Evolutionary conservation across 768 basidiomycete species (phyloP), one percentile per base, ranked within the genome.

Genomic region (Panaeolus papilionaceus): DNA sequence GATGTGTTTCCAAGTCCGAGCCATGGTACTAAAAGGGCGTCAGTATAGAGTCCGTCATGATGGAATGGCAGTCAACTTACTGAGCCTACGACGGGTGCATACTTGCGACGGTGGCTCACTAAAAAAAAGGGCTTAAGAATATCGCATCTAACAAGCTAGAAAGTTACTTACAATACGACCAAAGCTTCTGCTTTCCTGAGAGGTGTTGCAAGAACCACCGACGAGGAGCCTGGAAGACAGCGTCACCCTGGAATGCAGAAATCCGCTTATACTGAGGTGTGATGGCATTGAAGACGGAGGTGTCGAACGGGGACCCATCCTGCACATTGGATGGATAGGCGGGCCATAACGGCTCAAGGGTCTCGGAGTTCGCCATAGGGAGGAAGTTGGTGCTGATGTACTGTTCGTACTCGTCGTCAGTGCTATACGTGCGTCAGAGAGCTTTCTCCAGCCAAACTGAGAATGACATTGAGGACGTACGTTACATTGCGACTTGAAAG

Each of bases 201-300:
- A 71, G 69, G 33, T 76, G 65, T 47, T 82, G 71, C 42, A 87
- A 71, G 70, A 88, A 83, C 74, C 84, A 83, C 11, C 85, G 72
- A 26, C 86, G 77, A 23, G 86, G 82, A 0, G 79, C 82, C 67
- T 87, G 82, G 74, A 88, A 85, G 0, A 81, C 73, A n/a, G 75
- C 68, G 67, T 89, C 87, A 0, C 86, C 87, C 61, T 80, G 78
- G 67, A 87, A 77, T 0, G 86, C 81, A 1, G 87, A 80, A 6
- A 87, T 67, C 1, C 86, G 78, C 70, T 88, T 88, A 73, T 78
- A 87, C 66, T 88, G 80, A 0, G 83, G 80, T 6, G 81, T 79
- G 26, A 74, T 63, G 2, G 66, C 67, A 58, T 76, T 77, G 3
- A 66, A 42, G 26, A n/a, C 54, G 10, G 69, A 68, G 0, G 75